A percentile compares a stretch with the other conserved stretches of the same genome.
Evolutionary conservation across 2,329 filamentous ascomycete genomes (phyloP).

Genomic region (Ophiostoma tasmaniense): DNA sequence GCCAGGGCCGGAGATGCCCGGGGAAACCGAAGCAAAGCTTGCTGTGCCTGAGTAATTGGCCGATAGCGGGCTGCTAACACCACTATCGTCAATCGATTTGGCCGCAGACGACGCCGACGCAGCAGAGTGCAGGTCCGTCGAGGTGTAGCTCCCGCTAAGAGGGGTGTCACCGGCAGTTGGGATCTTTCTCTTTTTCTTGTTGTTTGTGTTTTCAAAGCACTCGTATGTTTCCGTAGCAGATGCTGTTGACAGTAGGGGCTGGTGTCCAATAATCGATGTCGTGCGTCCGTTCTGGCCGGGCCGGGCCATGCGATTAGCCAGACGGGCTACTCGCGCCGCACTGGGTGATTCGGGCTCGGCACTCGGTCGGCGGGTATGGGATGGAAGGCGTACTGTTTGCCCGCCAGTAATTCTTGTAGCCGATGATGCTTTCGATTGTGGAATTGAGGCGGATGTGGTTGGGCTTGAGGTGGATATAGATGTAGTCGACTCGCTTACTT

Average conservation of each 20-base stretch:
- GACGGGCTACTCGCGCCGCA: conserved; percentile 14
- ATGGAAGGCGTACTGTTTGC: background rate
- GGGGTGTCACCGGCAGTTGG: conserved; percentile 71
- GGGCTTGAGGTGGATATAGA: background rate
- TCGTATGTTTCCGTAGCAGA: conserved; percentile 83
- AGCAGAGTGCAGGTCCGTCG: conserved; percentile 28
- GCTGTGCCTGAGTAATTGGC: conserved; percentile 24
- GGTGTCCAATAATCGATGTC: conserved; percentile 29
- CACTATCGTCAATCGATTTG: conserved; percentile 13
- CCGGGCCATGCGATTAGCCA: conserved; percentile 11
- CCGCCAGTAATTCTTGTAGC: background rate
- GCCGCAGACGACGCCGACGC: conserved; percentile 24
- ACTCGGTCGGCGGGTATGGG: conserved; percentile 31
- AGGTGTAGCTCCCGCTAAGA: conserved; percentile 34
- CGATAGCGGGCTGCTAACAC: conserved; percentile 12
- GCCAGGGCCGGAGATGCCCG: conserved; percentile 75
- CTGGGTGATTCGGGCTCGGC: conserved; percentile 49
- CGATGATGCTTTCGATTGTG: background rate
- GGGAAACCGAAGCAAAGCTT: conserved; percentile 48
- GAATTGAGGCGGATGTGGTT: background rate
- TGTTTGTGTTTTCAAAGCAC: conserved; percentile 96
- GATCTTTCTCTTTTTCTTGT: conserved; percentile 99
- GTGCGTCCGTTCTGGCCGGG: conserved; percentile 8
- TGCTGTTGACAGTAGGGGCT: conserved; percentile 52
- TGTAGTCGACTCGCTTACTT: background rate